phyloP scores from a whole-genome alignment of 352 stramenopile species.

The Globisporangium ultimum region DNA sequence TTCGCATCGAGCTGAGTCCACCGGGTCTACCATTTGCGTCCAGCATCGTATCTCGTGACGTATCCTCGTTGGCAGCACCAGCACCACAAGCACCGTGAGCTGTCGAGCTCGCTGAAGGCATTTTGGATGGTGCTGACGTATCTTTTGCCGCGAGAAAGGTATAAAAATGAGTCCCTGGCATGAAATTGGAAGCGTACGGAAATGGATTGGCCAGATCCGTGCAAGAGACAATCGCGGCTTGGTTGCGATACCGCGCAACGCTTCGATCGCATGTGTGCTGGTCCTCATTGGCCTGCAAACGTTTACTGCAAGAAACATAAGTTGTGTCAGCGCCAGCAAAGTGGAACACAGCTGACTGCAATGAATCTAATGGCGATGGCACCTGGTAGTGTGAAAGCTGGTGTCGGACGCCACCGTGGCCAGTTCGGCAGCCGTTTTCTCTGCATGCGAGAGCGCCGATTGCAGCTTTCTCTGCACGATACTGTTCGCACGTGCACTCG shows the following conservation, averaged over 20 bases:
- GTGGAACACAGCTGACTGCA: not conserved
- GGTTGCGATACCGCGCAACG: conserved; percentile 46
- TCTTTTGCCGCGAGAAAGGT: conserved; percentile 69
- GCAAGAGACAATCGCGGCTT: conserved; percentile 64
- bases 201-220: conserved; percentile 42
- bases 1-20: conserved; percentile 5
- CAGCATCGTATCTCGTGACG: not conserved
- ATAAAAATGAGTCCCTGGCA: conserved; percentile 80
- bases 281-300: conserved; percentile 5
- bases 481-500: conserved; percentile 24
- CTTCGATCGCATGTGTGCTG: conserved; percentile 20
- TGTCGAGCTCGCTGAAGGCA: not conserved
- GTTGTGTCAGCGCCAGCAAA: not conserved
- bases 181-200: conserved; percentile 57
- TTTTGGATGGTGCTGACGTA: not conserved
- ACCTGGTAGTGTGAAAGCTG: conserved; percentile 13
- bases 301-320: conserved; percentile 4
- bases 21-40: not conserved
- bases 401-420: conserved; percentile 11
- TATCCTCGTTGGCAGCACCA: not conserved
- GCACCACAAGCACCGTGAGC: not conserved
- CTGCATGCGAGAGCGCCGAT: conserved; percentile 45
- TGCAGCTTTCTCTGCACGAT: conserved; percentile 68
- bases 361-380: not conserved
- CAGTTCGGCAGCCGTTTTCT: conserved; percentile 34